Base-by-base conservation (phyloP, 768 basidiomycete genomes). In the Tylopilus sp. region DNA sequence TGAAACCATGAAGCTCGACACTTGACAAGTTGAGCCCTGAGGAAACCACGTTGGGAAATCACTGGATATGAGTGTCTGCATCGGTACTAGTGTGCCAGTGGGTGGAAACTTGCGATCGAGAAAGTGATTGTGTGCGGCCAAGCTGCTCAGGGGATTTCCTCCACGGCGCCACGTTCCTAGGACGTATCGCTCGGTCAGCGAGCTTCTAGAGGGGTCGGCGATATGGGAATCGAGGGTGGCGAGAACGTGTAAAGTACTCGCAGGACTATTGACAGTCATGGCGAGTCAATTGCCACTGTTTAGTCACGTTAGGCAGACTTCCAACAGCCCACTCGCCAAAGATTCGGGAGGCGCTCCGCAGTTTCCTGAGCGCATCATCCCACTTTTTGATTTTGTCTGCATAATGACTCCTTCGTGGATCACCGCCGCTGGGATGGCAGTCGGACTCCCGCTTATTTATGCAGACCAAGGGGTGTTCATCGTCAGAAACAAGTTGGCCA, bases 391-490 rank as follows among this genome's bases (percentile, higher is more conserved):
- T 28, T 7, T 28, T 7, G 6, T 28, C 28, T 8, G 28, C 28
- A 18, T 25, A 50, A 75, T 78, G 71, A 57, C 73, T 46, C 69
- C 78, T 38, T 65, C 77, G 59, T 91, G 88, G 89, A 51, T 91
- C n/a, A 80, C 85, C 15, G 80, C 88, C 12, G 63, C 87, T 40
- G 88, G 87, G 33, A 92, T 92, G 90, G 91, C 89, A 22, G 72
- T 91, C 18, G 90, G 86, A 7, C 88, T 90, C 21, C 88, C 91
- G 15, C 74, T 93, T 50, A 89, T 91, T 12, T 93, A 93, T 58
- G 85, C 80, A 38, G 91, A 92, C 71, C 88, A 91, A 67, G 83
- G 88, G 0, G 67, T 75, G 47, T 91, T 88, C n/a, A 93, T 93
- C 48, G 70, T 92, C 53, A 80, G 76, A 44, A 90, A 88, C 73